A percentile compares a stretch with the other conserved stretches of the same genome.
Conservation (phyloP, 1,284 basidiomycete genomes). For the Ustilago cynodontis region DNA sequence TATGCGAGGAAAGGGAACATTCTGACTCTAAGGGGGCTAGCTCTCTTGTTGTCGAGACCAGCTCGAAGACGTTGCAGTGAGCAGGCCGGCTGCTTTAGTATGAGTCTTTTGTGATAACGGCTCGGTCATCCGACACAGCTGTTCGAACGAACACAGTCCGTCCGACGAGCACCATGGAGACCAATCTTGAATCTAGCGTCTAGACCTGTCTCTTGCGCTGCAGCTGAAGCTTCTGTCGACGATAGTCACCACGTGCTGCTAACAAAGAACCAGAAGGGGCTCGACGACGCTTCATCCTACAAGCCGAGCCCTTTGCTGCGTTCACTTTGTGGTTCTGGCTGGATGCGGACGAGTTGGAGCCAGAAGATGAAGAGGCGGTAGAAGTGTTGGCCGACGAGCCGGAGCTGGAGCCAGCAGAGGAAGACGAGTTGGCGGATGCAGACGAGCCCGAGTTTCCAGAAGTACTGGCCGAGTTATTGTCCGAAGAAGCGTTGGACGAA, state of each 20-base stretch:
- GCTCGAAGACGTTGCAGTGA: neutral
- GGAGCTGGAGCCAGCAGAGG: conserved; percentile 7
- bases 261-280: conserved; percentile 22
- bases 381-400: conserved; percentile 7
- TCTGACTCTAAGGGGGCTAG: no score
- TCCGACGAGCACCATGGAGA: neutral
- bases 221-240: conserved; percentile 17
- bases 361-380: neutral
- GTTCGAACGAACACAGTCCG: conserved; percentile 10
- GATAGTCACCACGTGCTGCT: conserved; percentile 26
- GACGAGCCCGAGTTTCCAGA: neutral
- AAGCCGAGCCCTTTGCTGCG: conserved; percentile 9
- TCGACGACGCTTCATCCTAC: conserved; percentile 33
- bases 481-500: conserved; percentile 4
- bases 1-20: neutral
- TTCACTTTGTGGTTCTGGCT: conserved; percentile 15
- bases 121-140: conserved; percentile 5
- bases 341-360: neutral
- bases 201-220: conserved; percentile 13
- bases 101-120: neutral
- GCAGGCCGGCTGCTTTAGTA: conserved; percentile 9
- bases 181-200: neutral
- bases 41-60: neutral
- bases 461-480: conserved; percentile 5
- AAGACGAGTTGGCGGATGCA: conserved; percentile 2